Percentiles rank a stretch among this genome's conserved stretches.
phyloP scores from a whole-genome alignment of 2,329 filamentous ascomycete species.

The Trichoderma citrinoviride region DNA sequence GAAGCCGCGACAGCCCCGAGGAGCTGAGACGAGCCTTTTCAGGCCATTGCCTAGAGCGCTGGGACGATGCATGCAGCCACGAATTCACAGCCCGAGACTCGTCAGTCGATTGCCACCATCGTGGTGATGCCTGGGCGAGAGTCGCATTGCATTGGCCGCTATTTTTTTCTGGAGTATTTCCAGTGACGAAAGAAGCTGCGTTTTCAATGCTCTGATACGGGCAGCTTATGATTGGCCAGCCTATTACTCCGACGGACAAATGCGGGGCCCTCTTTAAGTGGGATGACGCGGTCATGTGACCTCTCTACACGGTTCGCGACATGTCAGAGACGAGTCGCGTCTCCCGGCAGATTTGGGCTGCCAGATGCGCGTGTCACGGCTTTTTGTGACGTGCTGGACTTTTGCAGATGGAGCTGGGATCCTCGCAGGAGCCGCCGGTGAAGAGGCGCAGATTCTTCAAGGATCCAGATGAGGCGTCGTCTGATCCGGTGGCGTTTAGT shows the following conservation, averaged over 20 bases:
- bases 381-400: background rate
- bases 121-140: conserved; percentile 12
- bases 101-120: conserved; percentile 13
- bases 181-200: background rate
- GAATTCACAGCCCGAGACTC: background rate
- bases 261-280: conserved; percentile 7
- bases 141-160: conserved; percentile 14
- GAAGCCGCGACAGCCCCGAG: conserved; percentile 36
- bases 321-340: conserved; percentile 35
- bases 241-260: conserved; percentile 16
- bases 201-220: conserved; percentile 3
- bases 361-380: background rate
- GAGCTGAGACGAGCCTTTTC: conserved; percentile 34
- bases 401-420: conserved; percentile 39
- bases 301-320: conserved; percentile 34
- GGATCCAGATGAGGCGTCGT: conserved; percentile 34
- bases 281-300: conserved; percentile 41
- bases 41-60: conserved; percentile 40
- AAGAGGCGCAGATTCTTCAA: conserved; percentile 45
- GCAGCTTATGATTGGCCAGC: conserved; percentile 3
- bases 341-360: conserved; percentile 33
- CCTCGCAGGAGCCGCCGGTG: conserved; percentile 43
- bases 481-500: conserved; percentile 28
- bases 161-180: background rate
- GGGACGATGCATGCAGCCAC: conserved; percentile 41